Percentiles rank a stretch among this genome's conserved stretches.
These are phyloP conservation scores for Diplodia mutila DNA, from an alignment of 2,329 filamentous ascomycete genomes.

Conservation along the genomic window DNA sequence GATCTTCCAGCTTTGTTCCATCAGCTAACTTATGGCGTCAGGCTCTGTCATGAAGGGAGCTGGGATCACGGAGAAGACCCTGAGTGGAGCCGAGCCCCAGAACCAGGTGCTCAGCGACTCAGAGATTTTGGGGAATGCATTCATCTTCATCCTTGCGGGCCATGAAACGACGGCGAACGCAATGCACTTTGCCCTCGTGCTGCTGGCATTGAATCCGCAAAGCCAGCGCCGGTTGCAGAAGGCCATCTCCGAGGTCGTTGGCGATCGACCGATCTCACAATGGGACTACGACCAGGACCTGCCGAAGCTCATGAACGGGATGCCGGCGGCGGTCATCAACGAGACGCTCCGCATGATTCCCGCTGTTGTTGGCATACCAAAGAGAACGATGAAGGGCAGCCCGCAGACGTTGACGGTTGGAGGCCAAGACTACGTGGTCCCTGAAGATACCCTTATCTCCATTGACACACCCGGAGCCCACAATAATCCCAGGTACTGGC, in stretches of 20 bases:
- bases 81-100: constrained; percentile 29
- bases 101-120: constrained; percentile 56
- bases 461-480: constrained; percentile 57
- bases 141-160: constrained; percentile 68
- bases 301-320: constrained; percentile 67
- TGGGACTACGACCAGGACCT: constrained; percentile 75
- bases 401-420: constrained; percentile 63
- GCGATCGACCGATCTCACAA: constrained; percentile 58
- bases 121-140: constrained; percentile 74
- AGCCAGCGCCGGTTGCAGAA: constrained; percentile 69
- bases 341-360: constrained; percentile 76
- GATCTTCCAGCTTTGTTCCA: constrained; percentile 34
- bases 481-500: constrained; percentile 75
- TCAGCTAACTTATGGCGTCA: constrained; percentile 37
- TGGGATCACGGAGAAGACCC: constrained; percentile 34
- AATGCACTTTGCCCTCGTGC: constrained; percentile 70
- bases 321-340: constrained; percentile 76
- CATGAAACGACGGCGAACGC: constrained; percentile 81
- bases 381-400: constrained; percentile 53
- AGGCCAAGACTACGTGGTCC: constrained; percentile 62
- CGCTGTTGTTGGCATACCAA: constrained; percentile 73
- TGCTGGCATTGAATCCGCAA: constrained; percentile 67
- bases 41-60: constrained; percentile 42
- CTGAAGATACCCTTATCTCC: constrained; percentile 59
- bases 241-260: constrained; percentile 70